Conservation (phyloP, 495 filamentous ascomycete species). For the Tuber aestivum region DNA sequence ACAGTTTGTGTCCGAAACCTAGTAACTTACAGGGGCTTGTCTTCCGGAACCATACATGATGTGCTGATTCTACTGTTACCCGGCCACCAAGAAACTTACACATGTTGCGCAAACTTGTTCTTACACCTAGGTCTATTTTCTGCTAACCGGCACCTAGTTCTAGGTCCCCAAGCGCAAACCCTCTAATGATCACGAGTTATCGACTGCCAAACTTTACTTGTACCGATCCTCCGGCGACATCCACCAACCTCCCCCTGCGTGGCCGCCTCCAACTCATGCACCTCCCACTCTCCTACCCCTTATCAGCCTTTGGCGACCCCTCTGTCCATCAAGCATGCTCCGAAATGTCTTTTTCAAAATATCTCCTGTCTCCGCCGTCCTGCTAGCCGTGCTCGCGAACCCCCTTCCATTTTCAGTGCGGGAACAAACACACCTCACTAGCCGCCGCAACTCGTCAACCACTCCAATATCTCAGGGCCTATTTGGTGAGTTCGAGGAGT, state of each 20-base stretch:
- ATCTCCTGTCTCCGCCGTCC: neutral
- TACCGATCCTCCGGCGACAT: neutral
- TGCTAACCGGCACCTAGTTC: too few species aligned
- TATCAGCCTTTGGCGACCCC: neutral
- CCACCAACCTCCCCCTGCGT: neutral
- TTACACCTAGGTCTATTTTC: too few species aligned
- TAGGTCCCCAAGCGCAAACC: too few species aligned
- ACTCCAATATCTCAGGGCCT: slow-evolving; percentile 54
- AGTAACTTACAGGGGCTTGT: too few species aligned
- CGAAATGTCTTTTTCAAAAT: neutral
- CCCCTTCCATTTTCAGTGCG: neutral
- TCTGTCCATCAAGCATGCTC: neutral
- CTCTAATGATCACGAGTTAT: neutral
- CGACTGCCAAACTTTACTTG: neutral
- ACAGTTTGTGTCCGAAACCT: too few species aligned
- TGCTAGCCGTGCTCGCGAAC: neutral
- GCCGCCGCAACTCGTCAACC: neutral
- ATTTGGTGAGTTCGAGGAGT: slow-evolving; percentile 76
- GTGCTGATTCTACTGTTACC: too few species aligned
- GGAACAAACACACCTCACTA: neutral
- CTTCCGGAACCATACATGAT: too few species aligned
- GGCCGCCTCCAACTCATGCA: neutral
- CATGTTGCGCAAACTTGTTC: too few species aligned
- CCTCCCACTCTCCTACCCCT: neutral
- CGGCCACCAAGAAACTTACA: too few species aligned